Evolutionary conservation across 768 basidiomycete genomes (phyloP).

Genomic region (Mycena venus): DNA sequence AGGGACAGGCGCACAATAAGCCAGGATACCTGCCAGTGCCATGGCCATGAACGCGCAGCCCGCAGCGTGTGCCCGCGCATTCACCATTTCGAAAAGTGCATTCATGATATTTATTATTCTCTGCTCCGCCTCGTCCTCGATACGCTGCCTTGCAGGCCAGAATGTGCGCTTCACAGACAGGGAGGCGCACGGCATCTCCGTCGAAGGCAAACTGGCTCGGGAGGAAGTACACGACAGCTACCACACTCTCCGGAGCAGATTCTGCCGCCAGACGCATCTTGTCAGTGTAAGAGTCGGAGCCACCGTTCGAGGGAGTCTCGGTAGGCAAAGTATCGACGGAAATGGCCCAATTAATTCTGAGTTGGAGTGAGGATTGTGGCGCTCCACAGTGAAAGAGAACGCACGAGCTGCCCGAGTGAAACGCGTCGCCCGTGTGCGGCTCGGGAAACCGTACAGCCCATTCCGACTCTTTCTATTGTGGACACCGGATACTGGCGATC

Average conservation of each 20-base stretch:
- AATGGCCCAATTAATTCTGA: background rate
- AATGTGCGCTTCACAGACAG: background rate
- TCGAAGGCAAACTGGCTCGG: conserved; percentile 4
- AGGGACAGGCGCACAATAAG: background rate
- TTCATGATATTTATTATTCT: background rate
- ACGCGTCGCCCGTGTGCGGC: conserved; percentile 10
- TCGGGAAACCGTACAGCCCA: background rate
- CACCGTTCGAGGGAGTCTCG: background rate
- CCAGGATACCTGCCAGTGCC: background rate
- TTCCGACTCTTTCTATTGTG: background rate
- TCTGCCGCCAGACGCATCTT: background rate
- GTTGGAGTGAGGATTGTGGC: background rate
- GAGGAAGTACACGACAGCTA: conserved; percentile 2
- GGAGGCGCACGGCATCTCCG: background rate
- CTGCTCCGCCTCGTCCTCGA: background rate
- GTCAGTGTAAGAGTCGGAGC: background rate
- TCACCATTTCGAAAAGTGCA: conserved; percentile 11
- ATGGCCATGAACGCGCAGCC: conserved; percentile 7
- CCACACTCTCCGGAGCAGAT: background rate
- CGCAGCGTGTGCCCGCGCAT: background rate
- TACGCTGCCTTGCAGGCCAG: conserved; percentile 11
- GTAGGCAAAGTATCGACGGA: conserved; percentile 1
- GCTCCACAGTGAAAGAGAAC: background rate
- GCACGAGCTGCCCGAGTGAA: conserved; percentile 6
- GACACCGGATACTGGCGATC: no score